Percentiles rank a stretch among this genome's conserved stretches.
phyloP scores from a whole-genome alignment of 139 green algal species.

The Volvox reticuliferus region DNA sequence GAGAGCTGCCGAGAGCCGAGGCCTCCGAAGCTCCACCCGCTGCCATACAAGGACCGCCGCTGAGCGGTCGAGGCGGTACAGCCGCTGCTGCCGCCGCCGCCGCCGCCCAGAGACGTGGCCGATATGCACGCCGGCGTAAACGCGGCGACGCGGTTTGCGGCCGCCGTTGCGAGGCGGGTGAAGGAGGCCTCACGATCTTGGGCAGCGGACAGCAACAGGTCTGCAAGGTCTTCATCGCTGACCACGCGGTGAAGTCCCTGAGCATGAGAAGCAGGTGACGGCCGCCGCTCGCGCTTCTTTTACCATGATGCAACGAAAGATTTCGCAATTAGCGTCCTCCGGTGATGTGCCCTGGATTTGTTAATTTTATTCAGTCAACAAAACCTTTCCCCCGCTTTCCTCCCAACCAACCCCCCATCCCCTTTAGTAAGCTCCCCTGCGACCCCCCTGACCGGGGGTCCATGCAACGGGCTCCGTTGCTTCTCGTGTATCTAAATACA shows the following conservation, averaged over 20 bases:
- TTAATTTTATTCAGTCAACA: too few species aligned
- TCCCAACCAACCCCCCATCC: too few species aligned
- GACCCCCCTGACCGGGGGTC: too few species aligned
- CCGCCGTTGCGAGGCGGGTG: constrained; percentile 6
- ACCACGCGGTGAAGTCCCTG: constrained; percentile 31
- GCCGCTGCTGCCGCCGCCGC: not conserved
- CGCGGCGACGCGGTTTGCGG: not conserved
- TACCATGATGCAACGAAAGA: too few species aligned
- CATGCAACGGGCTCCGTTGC: too few species aligned
- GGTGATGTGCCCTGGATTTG: too few species aligned
- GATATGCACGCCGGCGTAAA: not conserved
- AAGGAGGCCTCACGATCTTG: constrained; percentile 19
- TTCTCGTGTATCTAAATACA: too few species aligned
- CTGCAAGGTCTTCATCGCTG: constrained; percentile 37
- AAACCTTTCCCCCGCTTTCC: too few species aligned
- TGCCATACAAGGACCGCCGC: not conserved
- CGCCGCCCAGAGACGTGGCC: not conserved
- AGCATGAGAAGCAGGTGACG: not conserved
- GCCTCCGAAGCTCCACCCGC: too few species aligned
- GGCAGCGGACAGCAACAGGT: constrained; percentile 41
- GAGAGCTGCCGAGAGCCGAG: not conserved
- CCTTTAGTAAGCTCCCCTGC: too few species aligned
- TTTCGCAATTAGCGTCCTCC: too few species aligned
- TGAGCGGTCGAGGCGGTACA: not conserved
- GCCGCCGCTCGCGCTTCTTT: too few species aligned